Evolutionary conservation across 1,139 yeast genomes (phyloP).

Genomic region (Torulaspora globosa): DNA sequence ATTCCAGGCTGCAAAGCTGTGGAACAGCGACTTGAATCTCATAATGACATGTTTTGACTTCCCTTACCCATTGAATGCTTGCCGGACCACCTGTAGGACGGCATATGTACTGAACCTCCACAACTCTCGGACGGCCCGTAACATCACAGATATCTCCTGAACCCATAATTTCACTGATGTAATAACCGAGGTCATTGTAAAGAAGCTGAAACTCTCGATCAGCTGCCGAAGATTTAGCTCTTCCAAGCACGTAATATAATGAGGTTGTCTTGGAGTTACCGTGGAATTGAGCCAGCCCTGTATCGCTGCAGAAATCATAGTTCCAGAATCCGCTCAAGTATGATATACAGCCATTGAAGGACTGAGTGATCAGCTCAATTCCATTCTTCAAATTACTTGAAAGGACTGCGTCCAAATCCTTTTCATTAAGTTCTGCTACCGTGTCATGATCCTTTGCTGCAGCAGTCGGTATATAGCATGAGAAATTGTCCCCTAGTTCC

Average conservation of each 20-base stretch:
- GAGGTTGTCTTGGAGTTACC: conserved; percentile 29
- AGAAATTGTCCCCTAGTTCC: conserved; percentile 21
- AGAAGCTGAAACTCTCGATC: conserved; percentile 27
- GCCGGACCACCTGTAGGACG: conserved; percentile 41
- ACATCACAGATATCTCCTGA: conserved; percentile 73
- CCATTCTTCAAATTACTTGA: conserved; percentile 21
- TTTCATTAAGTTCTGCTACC: conserved; percentile 10
- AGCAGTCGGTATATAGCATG: conserved; percentile 27
- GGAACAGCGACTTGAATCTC: conserved; percentile 57
- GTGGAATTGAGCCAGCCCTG: conserved; percentile 57
- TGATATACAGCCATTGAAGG: conserved; percentile 37
- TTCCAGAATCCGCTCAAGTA: conserved; percentile 58
- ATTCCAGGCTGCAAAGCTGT: conserved; percentile 46
- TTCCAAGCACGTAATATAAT: conserved; percentile 47
- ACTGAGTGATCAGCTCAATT: conserved; percentile 30
- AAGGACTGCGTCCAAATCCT: conserved; percentile 13
- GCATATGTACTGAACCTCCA: conserved; percentile 67
- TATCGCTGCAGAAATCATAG: conserved; percentile 54
- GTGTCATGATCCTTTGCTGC: conserved; percentile 8
- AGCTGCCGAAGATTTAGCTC: conserved; percentile 34
- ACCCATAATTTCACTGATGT: conserved; percentile 50
- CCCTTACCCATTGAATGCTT: conserved; percentile 48
- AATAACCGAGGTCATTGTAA: conserved; percentile 41
- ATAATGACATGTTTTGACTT: conserved; percentile 70
- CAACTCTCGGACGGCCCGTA: conserved; percentile 57